Conservation (phyloP, 2,329 filamentous ascomycete genomes). For the Aspergillus novoparasiticus region DNA sequence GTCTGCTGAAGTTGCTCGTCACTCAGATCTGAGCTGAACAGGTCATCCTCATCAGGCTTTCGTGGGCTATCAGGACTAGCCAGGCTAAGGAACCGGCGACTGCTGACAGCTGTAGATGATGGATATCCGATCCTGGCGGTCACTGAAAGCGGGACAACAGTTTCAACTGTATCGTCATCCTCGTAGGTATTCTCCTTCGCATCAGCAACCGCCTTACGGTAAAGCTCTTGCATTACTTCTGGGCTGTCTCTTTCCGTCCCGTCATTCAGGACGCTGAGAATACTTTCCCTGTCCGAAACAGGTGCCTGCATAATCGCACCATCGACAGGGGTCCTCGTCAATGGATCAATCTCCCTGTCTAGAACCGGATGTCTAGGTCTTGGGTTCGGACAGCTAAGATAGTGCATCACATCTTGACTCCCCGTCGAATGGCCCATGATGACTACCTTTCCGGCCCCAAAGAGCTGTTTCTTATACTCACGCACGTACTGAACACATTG, state of each 20-base stretch:
- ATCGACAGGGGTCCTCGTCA: not conserved
- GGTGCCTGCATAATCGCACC: conserved; percentile 11
- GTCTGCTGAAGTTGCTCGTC: conserved; percentile 60
- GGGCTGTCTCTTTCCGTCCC: conserved; percentile 9
- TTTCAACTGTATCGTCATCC: not conserved
- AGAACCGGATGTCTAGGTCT: not conserved
- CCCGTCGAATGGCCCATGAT: conserved; percentile 70
- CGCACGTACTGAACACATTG: conserved; percentile 54
- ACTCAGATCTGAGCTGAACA: conserved; percentile 74
- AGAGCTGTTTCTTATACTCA: conserved; percentile 30
- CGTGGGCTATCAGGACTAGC: conserved; percentile 53
- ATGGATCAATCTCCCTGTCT: not conserved
- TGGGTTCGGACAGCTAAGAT: conserved; percentile 2
- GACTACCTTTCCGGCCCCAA: conserved; percentile 54
- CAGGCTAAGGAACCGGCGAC: conserved; percentile 61
- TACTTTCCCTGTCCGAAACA: conserved; percentile 7
- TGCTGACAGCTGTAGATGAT: conserved; percentile 50
- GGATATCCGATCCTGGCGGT: conserved; percentile 20
- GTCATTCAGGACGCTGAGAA: not conserved
- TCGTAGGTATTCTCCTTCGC: conserved; percentile 6
- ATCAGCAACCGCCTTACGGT: not conserved
- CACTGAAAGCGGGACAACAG: conserved; percentile 3
- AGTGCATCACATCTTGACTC: conserved; percentile 31
- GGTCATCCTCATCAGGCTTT: conserved; percentile 74
- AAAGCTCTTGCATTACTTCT: conserved; percentile 4